phyloP scores from a whole-genome alignment of 2,329 filamentous ascomycete species.

The Fusarium illudens region DNA sequence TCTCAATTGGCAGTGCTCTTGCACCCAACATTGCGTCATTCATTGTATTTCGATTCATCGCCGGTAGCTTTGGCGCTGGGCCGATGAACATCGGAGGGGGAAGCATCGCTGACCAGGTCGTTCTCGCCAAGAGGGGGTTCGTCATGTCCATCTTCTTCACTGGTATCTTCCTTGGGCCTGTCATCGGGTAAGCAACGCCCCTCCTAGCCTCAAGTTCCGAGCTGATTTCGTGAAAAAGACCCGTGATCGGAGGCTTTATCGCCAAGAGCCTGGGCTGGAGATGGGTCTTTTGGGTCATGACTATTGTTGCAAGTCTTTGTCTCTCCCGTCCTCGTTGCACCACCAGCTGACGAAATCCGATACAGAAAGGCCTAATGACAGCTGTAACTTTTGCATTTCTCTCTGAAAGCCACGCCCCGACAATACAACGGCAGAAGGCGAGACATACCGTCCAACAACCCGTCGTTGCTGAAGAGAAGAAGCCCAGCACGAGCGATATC shows the following conservation, averaged over 20 bases:
- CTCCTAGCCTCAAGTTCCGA: neutral
- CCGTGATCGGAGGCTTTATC: constrained; percentile 8
- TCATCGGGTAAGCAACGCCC: neutral
- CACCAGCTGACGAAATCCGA: fast-evolving
- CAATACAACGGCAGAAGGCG: neutral
- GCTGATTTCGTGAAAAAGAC: neutral
- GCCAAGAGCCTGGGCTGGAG: constrained; percentile 8
- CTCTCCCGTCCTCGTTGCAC: neutral
- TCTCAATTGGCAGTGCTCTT: constrained; percentile 6
- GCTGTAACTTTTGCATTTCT: neutral
- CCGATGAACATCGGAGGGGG: constrained; percentile 17
- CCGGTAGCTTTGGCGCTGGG: constrained; percentile 6
- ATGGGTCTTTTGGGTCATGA: constrained; percentile 20
- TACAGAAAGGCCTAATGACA: neutral
- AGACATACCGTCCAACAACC: neutral
- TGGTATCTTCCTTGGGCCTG: constrained; percentile 4
- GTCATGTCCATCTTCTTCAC: constrained; percentile 23
- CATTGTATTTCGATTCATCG: constrained; percentile 13
- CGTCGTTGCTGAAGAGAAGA: fast-evolving
- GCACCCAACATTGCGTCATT: neutral
- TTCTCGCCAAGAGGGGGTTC: neutral
- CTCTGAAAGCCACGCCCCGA: constrained; percentile 6
- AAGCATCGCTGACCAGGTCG: constrained; percentile 5
- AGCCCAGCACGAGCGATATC: neutral
- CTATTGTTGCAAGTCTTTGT: neutral